Conservation (phyloP, 1,284 basidiomycete species). For the Chiua sp. region DNA sequence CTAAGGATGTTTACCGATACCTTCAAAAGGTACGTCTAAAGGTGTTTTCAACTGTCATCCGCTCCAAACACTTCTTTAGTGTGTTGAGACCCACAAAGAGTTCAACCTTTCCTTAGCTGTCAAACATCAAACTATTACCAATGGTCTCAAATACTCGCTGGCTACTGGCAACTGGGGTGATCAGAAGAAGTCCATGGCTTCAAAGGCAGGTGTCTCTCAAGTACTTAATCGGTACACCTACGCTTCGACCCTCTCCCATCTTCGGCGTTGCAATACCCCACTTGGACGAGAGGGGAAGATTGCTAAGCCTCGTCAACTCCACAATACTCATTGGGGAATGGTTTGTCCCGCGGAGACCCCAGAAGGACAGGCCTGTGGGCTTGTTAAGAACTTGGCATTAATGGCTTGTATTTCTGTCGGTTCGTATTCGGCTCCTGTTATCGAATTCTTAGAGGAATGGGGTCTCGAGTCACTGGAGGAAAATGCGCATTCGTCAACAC, state of each 20-base stretch:
- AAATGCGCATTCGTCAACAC: constrained; percentile 81
- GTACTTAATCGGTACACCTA: constrained; percentile 99
- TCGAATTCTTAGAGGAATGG: constrained; percentile 99
- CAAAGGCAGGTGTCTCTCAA: constrained; percentile 98
- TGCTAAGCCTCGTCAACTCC: constrained; percentile 98
- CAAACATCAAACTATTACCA: constrained; percentile 96
- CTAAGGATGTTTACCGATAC: constrained; percentile 97
- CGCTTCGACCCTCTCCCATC: constrained; percentile 96
- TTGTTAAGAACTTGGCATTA: constrained; percentile 98
- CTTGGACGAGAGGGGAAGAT: constrained; percentile 99
- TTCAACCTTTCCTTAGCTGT: constrained; percentile 94
- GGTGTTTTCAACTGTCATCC: neutral
- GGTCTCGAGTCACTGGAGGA: constrained; percentile 93
- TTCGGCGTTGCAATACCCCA: constrained; percentile 98
- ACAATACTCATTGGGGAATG: constrained; percentile 99
- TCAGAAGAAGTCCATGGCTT: constrained; percentile 98
- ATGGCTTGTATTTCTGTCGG: constrained; percentile 99
- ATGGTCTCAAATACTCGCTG: constrained; percentile 97
- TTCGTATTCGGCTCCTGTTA: constrained; percentile 94
- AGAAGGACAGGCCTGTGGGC: constrained; percentile 98
- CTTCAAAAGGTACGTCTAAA: constrained; percentile 81
- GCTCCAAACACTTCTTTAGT: constrained; percentile 55
- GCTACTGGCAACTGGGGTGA: constrained; percentile 99
- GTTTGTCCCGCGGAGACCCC: constrained; percentile 99
- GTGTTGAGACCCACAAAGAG: constrained; percentile 96